Percentiles rank a stretch among this genome's conserved stretches.
Evolutionary conservation across 1,139 yeast genomes (phyloP).

Genomic region (Diutina ranongensis): DNA sequence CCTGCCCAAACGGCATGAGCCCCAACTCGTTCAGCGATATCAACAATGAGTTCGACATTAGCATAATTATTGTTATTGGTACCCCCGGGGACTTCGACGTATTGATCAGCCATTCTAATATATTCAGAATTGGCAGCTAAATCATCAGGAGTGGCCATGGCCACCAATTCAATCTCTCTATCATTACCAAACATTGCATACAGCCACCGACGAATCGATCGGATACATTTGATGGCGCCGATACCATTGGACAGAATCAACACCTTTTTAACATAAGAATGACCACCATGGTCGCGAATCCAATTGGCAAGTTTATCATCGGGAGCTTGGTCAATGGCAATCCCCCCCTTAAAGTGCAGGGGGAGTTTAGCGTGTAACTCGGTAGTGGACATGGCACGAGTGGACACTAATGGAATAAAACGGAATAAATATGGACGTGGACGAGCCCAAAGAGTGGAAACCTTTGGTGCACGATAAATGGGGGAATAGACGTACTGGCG

Average conservation of each 20-base stretch:
- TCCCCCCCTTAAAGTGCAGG: slow-evolving; percentile 67
- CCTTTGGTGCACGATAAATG: neutral
- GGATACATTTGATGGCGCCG: slow-evolving; percentile 96
- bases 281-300: slow-evolving; percentile 82
- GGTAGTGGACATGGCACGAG: neutral
- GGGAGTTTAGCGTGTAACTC: slow-evolving; percentile 39
- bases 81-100: slow-evolving; percentile 97
- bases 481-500: neutral
- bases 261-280: slow-evolving; percentile 81
- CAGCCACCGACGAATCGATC: slow-evolving; percentile 97
- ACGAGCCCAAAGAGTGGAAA: neutral
- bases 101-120: slow-evolving; percentile 98
- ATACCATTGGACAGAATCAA: slow-evolving; percentile 97
- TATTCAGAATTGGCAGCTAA: slow-evolving; percentile 94
- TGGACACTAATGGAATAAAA: neutral
- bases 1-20: slow-evolving; percentile 99
- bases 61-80: slow-evolving; percentile 97
- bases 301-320: slow-evolving; percentile 69
- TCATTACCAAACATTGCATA: slow-evolving; percentile 96
- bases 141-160: slow-evolving; percentile 99
- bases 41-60: slow-evolving; percentile 93
- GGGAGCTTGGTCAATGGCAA: slow-evolving; percentile 64
- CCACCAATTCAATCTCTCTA: slow-evolving; percentile 85
- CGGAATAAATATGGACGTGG: neutral
- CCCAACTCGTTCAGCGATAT: slow-evolving; percentile 89